Percentiles rank a stretch among this genome's conserved stretches.
phyloP scores from a whole-genome alignment of 495 filamentous ascomycete species.

The Neurospora sp. region DNA sequence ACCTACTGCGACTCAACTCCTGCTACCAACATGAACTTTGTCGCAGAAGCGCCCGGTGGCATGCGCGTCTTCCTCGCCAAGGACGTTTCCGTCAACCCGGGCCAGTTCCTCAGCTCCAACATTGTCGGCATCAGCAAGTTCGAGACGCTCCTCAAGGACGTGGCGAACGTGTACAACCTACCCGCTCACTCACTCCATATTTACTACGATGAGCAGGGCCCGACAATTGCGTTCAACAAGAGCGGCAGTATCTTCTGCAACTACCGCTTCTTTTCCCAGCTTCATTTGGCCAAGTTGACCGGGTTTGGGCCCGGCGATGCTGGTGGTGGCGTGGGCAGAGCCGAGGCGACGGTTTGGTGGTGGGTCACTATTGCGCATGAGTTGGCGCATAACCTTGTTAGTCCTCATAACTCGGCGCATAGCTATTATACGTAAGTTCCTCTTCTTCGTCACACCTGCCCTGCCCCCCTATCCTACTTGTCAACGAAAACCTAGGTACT shows the following conservation, averaged over 20 bases:
- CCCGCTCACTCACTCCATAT: conserved; percentile 57
- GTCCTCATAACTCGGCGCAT: conserved; percentile 69
- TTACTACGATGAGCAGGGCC: conserved; percentile 70
- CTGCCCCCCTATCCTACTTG: background rate
- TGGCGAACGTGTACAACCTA: conserved; percentile 61
- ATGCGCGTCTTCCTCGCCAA: conserved; percentile 66
- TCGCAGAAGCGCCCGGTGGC: conserved; percentile 57
- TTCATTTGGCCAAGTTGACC: conserved; percentile 47
- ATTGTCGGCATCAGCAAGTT: conserved; percentile 57
- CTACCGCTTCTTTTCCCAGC: conserved; percentile 69
- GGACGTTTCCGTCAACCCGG: conserved; percentile 35
- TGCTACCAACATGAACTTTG: conserved; percentile 67
- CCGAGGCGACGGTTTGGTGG: conserved; percentile 76
- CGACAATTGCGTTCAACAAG: conserved; percentile 87
- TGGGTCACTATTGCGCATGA: conserved; percentile 88
- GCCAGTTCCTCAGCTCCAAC: conserved; percentile 53
- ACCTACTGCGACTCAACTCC: conserved; percentile 82
- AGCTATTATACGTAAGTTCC: conserved; percentile 72
- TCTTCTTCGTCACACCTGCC: background rate
- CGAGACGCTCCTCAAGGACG: conserved; percentile 56
- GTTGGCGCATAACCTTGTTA: conserved; percentile 84
- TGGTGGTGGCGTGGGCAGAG: conserved; percentile 28
- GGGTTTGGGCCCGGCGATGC: background rate
- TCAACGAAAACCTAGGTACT: too few relatives aligned
- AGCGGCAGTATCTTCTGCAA: conserved; percentile 89